phyloP scores from a whole-genome alignment of 768 basidiomycete species.

The Pleurotus citrinopileatus region DNA sequence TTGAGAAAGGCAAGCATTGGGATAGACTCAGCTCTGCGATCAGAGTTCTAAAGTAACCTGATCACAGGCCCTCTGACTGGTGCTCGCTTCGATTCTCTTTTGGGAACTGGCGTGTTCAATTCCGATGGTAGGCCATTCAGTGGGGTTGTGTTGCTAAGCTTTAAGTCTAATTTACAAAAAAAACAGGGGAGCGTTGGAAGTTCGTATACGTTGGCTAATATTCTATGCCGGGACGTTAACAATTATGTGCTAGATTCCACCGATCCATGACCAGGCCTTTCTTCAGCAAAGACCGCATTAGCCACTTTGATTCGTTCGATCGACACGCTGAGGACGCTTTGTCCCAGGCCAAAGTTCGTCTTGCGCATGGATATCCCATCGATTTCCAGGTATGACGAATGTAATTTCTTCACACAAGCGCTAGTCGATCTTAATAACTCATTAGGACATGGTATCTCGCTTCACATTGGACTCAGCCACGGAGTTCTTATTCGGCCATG shows the following conservation, averaged over 20 bases:
- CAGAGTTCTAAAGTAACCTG: neutral
- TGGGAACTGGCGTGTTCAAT: constrained; percentile 61
- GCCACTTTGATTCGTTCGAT: constrained; percentile 62
- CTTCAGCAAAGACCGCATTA: constrained; percentile 60
- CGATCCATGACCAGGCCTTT: constrained; percentile 69
- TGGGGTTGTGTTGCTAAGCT: neutral
- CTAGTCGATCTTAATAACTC: neutral
- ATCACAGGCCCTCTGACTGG: constrained; percentile 23
- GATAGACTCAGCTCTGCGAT: neutral
- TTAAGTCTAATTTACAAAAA: neutral
- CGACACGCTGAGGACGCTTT: constrained; percentile 48
- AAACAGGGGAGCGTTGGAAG: constrained; percentile 72
- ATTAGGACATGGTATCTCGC: constrained; percentile 39
- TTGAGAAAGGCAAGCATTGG: constrained; percentile 36
- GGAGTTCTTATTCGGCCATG: constrained; percentile 55
- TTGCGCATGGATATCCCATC: constrained; percentile 44
- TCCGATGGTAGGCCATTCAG: constrained; percentile 49
- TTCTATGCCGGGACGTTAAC: neutral
- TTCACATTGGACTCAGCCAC: constrained; percentile 67
- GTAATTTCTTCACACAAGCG: neutral
- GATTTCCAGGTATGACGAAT: constrained; percentile 60
- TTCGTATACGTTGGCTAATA: constrained; percentile 21
- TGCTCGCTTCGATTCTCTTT: constrained; percentile 29
- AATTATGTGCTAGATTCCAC: constrained; percentile 2
- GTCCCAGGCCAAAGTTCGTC: constrained; percentile 37